These are phyloP conservation scores for Amborella trichopoda DNA, from an alignment of 164 flowering plant genomes.

Conservation along the genomic window DNA sequence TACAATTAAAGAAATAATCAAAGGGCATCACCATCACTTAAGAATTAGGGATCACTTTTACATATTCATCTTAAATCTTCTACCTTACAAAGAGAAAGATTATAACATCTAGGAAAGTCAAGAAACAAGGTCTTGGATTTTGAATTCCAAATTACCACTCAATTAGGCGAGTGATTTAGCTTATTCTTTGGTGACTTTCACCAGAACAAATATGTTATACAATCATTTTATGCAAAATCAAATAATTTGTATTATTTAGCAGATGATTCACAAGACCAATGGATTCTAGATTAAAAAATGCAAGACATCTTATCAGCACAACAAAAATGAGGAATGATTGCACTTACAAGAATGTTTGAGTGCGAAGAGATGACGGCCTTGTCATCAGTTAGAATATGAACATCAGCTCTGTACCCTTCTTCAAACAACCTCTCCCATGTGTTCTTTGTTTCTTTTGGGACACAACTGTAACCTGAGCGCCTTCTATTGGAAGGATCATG, in stretches of 20 bases:
- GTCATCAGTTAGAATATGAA: slow-evolving; percentile 30
- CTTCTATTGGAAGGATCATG: slow-evolving; percentile 7
- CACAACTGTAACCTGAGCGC: slow-evolving; percentile 12
- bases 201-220: too few relatives aligned
- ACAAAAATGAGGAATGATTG: background rate
- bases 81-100: too few relatives aligned
- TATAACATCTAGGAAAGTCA: too few relatives aligned
- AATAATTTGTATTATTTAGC: background rate
- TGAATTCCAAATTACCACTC: too few relatives aligned
- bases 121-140: too few relatives aligned
- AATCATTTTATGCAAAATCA: background rate
- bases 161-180: background rate
- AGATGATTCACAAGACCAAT: background rate
- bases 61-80: too few relatives aligned
- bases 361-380: slow-evolving; percentile 42
- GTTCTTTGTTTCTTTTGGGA: slow-evolving; percentile 49
- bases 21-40: too few relatives aligned
- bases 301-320: background rate
- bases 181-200: too few relatives aligned
- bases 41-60: too few relatives aligned
- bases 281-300: background rate
- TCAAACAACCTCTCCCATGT: slow-evolving; percentile 58
- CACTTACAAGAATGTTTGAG: slow-evolving; percentile 50
- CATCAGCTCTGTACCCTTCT: slow-evolving; percentile 58
- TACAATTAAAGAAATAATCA: too few relatives aligned